These are phyloP conservation scores for Penicillium freii DNA, from an alignment of 2,329 filamentous ascomycete species.

Conservation along the genomic window DNA sequence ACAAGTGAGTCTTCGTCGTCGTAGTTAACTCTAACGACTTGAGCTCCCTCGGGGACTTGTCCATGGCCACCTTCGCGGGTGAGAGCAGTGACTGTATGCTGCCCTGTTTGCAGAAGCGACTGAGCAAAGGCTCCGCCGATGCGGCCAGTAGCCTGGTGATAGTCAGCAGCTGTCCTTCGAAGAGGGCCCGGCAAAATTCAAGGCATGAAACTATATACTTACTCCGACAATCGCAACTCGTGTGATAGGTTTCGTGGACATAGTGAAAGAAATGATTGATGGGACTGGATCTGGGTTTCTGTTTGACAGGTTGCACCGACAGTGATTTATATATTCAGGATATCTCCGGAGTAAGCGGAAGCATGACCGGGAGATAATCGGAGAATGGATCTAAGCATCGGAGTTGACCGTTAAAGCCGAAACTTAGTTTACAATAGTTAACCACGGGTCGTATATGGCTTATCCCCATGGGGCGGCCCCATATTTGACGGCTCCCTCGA, in stretches of 20 bases:
- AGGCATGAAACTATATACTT: constrained; percentile 8
- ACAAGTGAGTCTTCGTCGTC: constrained; percentile 46
- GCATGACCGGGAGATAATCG: neutral
- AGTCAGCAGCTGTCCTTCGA: constrained; percentile 1
- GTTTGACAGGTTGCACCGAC: fast-evolving
- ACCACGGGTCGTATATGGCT: neutral
- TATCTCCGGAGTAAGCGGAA: neutral
- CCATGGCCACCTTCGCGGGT: constrained; percentile 45
- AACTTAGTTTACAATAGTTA: neutral
- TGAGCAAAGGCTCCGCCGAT: constrained; percentile 33
- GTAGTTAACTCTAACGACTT: constrained; percentile 48
- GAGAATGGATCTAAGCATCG: neutral
- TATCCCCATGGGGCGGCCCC: neutral
- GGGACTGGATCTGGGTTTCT: neutral
- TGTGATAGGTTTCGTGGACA: constrained; percentile 22
- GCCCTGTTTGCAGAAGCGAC: constrained; percentile 47
- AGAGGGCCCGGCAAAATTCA: neutral
- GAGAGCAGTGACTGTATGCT: constrained; percentile 53
- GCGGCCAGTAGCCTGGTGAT: constrained; percentile 32
- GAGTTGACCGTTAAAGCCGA: neutral
- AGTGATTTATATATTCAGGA: neutral
- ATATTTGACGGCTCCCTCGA: neutral
- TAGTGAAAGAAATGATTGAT: neutral
- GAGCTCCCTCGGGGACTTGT: constrained; percentile 47
- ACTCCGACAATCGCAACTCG: constrained; percentile 41